Conservation (phyloP, 176 grass and related monocot species). For the Zea mays region DNA sequence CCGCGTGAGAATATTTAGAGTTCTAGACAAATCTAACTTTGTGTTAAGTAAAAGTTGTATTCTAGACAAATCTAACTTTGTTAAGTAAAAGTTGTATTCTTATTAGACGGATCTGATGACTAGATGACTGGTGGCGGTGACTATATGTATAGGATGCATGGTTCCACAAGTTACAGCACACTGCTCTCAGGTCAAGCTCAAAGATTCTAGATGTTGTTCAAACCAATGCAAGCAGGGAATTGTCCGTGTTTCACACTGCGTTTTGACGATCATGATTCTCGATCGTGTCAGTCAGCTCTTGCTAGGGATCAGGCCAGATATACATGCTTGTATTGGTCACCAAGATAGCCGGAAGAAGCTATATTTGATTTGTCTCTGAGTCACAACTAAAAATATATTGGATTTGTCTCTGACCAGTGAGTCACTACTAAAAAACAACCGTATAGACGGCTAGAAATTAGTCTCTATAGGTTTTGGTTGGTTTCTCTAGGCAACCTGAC, state of each 20-base stretch:
- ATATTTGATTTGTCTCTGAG: too few relatives aligned
- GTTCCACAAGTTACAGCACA: slow-evolving; percentile 17
- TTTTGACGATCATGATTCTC: slow-evolving; percentile 40
- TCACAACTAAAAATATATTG: too few relatives aligned
- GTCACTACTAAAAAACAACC: too few relatives aligned
- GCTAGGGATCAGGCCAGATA: too few relatives aligned
- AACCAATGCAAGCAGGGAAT: neutral
- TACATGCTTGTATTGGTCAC: neutral
- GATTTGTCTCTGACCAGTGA: too few relatives aligned
- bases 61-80: neutral
- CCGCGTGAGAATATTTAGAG: slow-evolving; percentile 13
- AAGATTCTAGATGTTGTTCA: slow-evolving; percentile 29
- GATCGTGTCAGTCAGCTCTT: neutral
- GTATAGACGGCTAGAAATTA: too few relatives aligned
- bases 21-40: neutral
- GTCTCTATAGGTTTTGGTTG: too few relatives aligned
- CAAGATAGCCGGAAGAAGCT: neutral
- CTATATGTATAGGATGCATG: slow-evolving; percentile 18
- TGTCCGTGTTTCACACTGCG: slow-evolving; percentile 34
- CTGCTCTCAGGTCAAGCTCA: slow-evolving; percentile 27
- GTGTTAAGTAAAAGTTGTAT: neutral
- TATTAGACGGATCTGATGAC: neutral
- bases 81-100: neutral
- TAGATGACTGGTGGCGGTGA: neutral
- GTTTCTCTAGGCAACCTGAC: too few relatives aligned